Evolutionary conservation across 208 protist genomes (phyloP).

Genomic region (Wallacemonas sp.): DNA sequence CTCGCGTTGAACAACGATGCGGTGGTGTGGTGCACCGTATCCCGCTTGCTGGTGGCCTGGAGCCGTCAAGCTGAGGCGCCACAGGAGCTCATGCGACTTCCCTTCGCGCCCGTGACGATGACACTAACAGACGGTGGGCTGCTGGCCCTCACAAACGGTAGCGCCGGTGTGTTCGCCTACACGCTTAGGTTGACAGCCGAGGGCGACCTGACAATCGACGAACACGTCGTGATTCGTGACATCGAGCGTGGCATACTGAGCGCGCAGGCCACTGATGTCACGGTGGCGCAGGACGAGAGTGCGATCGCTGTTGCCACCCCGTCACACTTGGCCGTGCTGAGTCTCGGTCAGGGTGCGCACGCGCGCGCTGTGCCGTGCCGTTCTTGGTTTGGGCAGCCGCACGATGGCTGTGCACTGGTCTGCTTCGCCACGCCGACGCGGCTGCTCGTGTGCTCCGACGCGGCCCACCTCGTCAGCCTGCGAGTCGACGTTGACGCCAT

Average conservation of each 20-base stretch:
- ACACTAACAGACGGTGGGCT: constrained; percentile 7
- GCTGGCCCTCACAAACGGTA: constrained; percentile 3
- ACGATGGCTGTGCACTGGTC: constrained; percentile 20
- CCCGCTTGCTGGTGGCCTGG: not conserved
- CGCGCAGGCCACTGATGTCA: not conserved
- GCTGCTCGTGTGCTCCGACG: constrained; percentile 30
- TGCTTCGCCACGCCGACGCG: constrained; percentile 29
- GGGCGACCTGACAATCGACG: constrained; percentile 7
- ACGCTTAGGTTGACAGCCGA: not conserved
- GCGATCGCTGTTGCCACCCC: not conserved
- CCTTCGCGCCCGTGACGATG: not conserved
- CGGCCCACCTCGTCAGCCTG: constrained; percentile 47
- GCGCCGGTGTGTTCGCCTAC: not conserved
- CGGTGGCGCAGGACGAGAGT: constrained; percentile 3
- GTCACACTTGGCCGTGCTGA: not conserved
- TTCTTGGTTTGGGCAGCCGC: constrained; percentile 31
- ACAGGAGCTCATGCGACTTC: constrained; percentile 6
- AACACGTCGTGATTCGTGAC: not conserved
- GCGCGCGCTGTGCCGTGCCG: constrained; percentile 20
- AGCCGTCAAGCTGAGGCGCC: not conserved
- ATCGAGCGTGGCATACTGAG: not conserved
- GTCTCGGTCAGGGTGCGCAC: too few relatives aligned
- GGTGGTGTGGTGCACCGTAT: constrained; percentile 3
- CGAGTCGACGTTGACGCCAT: constrained; percentile 14
- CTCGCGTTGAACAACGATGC: constrained; percentile 12